These are phyloP conservation scores for Phytophthora pini DNA, from an alignment of 352 stramenopile species.

Conservation along the genomic window DNA sequence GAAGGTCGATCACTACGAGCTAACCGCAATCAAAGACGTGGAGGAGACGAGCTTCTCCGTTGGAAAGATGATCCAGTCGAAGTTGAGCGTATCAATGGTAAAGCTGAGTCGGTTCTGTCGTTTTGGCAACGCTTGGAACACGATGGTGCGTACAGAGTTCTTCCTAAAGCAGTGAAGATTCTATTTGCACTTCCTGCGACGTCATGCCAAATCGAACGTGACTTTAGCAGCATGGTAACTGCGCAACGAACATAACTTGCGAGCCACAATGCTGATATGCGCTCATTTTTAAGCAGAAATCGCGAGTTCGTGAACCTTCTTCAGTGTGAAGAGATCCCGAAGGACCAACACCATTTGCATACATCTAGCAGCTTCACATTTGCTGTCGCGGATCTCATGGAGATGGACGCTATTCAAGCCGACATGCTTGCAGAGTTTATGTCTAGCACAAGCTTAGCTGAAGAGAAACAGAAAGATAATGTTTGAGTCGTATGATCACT, in stretches of 20 bases:
- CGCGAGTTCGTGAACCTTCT: slow-evolving; percentile 18
- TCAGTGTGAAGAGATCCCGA: slow-evolving; percentile 19
- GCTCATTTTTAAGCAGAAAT: slow-evolving; percentile 18
- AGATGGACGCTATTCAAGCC: neutral
- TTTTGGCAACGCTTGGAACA: slow-evolving; percentile 16
- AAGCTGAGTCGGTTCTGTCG: no score
- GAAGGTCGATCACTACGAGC: no score
- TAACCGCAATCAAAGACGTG: no score
- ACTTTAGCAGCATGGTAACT: slow-evolving; percentile 16
- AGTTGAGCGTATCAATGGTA: no score
- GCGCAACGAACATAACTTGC: slow-evolving; percentile 9
- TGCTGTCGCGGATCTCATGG: neutral
- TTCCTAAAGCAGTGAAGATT: slow-evolving; percentile 17
- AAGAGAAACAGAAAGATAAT: neutral
- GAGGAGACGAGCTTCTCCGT: no score
- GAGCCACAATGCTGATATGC: slow-evolving; percentile 23
- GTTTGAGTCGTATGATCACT: no score
- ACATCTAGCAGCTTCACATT: slow-evolving; percentile 2
- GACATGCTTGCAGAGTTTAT: neutral
- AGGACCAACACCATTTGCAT: slow-evolving; percentile 7
- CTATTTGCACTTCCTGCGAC: slow-evolving; percentile 10
- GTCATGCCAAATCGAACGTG: slow-evolving; percentile 21
- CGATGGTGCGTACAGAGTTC: slow-evolving; percentile 6
- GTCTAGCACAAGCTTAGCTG: neutral
- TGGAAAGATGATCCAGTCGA: no score